A percentile compares a stretch with the other conserved stretches of the same genome.
These are phyloP conservation scores for Lophiostoma macrostomum DNA, from an alignment of 495 filamentous ascomycete genomes.

Conservation along the genomic window DNA sequence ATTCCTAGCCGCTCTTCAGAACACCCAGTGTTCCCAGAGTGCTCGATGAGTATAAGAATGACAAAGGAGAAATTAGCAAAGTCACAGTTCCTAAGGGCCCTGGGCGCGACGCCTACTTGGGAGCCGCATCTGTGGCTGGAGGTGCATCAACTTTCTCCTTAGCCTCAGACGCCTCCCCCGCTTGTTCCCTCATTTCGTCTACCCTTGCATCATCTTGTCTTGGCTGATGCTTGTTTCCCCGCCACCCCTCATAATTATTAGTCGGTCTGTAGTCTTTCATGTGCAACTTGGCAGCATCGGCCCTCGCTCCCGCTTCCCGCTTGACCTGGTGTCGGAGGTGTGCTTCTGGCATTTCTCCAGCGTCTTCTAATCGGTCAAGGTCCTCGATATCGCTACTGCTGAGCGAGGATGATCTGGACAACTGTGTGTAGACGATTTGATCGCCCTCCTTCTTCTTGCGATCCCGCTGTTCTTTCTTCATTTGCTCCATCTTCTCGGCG, in stretches of 20 bases:
- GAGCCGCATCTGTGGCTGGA: too few relatives aligned
- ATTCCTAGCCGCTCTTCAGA: too few relatives aligned
- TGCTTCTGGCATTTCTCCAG: constrained; percentile 15
- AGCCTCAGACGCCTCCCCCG: constrained; percentile 1
- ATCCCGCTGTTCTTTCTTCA: constrained; percentile 64
- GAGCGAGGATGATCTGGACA: constrained; percentile 51
- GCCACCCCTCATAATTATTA: constrained; percentile 24
- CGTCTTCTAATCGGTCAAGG: constrained; percentile 53
- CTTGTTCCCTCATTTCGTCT: neutral
- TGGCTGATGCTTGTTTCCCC: constrained; percentile 14
- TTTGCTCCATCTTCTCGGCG: constrained; percentile 56
- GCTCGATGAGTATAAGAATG: too few relatives aligned
- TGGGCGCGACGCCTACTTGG: too few relatives aligned
- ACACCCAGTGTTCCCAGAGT: too few relatives aligned
- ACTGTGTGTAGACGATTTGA: constrained; percentile 63
- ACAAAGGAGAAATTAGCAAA: too few relatives aligned
- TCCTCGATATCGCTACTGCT: constrained; percentile 75
- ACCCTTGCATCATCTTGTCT: constrained; percentile 8
- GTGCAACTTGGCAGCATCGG: constrained; percentile 19
- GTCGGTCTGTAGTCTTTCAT: constrained; percentile 25
- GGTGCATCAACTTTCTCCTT: neutral
- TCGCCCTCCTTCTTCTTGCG: constrained; percentile 61
- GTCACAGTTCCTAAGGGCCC: too few relatives aligned
- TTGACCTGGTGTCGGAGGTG: constrained; percentile 18
- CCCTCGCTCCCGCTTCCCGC: constrained; percentile 20